Evolutionary conservation across 2,329 filamentous ascomycete species (phyloP), one percentile per base, ranked within the genome.

Genomic region (Calonectria honghensis): DNA sequence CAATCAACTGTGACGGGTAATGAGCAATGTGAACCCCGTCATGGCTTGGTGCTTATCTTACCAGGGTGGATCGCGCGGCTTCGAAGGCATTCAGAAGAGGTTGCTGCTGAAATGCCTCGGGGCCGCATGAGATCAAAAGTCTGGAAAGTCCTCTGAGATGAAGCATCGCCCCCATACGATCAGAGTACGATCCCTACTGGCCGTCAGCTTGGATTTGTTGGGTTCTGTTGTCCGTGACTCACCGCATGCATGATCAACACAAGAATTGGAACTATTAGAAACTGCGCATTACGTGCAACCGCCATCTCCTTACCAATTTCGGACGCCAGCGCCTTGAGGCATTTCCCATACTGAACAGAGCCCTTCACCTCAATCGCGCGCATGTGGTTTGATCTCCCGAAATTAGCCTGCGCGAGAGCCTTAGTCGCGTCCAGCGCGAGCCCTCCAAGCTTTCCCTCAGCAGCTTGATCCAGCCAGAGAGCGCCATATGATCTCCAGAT

Each of bases 401-500:
- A 75, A 20, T 73, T 75, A 7, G 70, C 71, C 37, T 75, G 67
- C 4, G 73, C 57, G 11, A 75, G 66, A 1, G 73, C 73, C 48
- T 68, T 75, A 2, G 73, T 73, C 13, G 75, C 73, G 24, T 77
- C 73, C 3, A 73, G 66, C 4, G 76, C 64, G 29, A 78, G 57
- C 29, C 32, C 31, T 1, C 76, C 76, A 7, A 78, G 71, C 48
- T 73, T 78, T 10, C 76, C 76, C 20, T 73, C 65, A 1, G 76
- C 76, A 5, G 76, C 76, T 29, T 75, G 75, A 20, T 77, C 71
- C 10, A 78, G 65, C 76, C 76, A 78, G 6, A 66, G 66, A 9
- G 68, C 59, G 4, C 76, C 75, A 35, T 78, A 78, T 3, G 75
- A 75, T 29, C 76, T 69, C 76, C 76, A 78, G 20, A 78, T 70